Evolutionary conservation across 73 alveolate genomes (phyloP), one percentile per base, ranked within the genome.

Genomic region (Vitrella brassicaformis): DNA sequence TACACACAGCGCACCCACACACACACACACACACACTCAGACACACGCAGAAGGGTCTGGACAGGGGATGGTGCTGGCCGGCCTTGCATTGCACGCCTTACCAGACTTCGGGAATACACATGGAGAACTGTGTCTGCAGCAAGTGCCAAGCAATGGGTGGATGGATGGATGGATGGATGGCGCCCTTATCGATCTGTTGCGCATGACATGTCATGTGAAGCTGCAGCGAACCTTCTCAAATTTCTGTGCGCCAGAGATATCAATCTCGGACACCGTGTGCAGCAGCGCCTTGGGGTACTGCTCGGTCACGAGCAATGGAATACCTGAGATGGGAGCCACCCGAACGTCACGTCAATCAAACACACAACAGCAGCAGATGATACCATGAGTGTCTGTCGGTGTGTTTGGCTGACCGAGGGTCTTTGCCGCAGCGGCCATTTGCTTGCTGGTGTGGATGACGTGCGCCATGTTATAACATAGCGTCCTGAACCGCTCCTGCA

Each of bases 221-320:
- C 18, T 47, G 66, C 25, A 0, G n/a, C n/a, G n/a, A n/a, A n/a
- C n/a, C n/a, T 45, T 18, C 39, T 25, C 28, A 8, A n/a, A 27
- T n/a, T 19, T 31, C 26, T 30, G 14, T 22, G 32, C 81, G 66
- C 68, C 31, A 7, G 82, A 75, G 19, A 75, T 67, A 22, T 75
- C 82, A 0, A 75, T 71, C 68, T 75, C 82, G 0, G 32, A 27
- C 30, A 75, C 75, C 9, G 82, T 75, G 76, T 75, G 82, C 29
- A 75, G 76, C 39, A 75, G 25, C n/a, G 71, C 82, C 28, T 68
- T 75, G 46, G 82, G 82, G 29, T 75, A 75, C 66, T 75, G 82
- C 66, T 75, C 82, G 74, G 65, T 28, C 28, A 31, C 10, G 0
- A 27, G 7, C 31, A 27, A 27, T 65, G 70, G 31, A 22, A 22